These are phyloP conservation scores for Agaricus subrufescens DNA, from an alignment of 768 basidiomycete species.

Conservation along the genomic window DNA sequence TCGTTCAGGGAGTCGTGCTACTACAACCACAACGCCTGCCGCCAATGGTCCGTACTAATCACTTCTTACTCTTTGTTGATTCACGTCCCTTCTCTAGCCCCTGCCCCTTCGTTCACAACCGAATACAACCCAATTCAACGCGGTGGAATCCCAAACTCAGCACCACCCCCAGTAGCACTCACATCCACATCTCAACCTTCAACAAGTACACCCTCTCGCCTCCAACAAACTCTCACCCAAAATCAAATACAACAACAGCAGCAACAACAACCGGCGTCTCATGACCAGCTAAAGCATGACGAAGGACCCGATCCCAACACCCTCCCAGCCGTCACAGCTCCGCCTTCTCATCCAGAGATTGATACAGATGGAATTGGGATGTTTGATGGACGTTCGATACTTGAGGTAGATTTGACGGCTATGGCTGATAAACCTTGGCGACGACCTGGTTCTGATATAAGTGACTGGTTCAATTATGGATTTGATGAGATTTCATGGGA, in stretches of 20 bases:
- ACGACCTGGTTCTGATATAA: constrained; percentile 84
- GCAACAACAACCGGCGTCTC: neutral
- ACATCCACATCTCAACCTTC: neutral
- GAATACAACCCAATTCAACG: constrained; percentile 77
- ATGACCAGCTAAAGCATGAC: constrained; percentile 19
- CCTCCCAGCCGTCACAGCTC: constrained; percentile 64
- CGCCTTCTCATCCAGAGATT: constrained; percentile 76
- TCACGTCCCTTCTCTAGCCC: constrained; percentile 27
- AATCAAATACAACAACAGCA: constrained; percentile 12
- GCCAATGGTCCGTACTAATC: constrained; percentile 13
- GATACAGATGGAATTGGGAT: constrained; percentile 64
- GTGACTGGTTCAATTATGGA: constrained; percentile 99
- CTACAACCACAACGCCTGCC: constrained; percentile 11
- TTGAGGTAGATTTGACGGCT: constrained; percentile 76
- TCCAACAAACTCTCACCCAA: constrained; percentile 14
- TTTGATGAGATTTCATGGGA: constrained; percentile 98
- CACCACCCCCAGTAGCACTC: constrained; percentile 11
- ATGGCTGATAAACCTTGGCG: constrained; percentile 89
- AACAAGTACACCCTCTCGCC: constrained; percentile 2
- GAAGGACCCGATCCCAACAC: constrained; percentile 60
- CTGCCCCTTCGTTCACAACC: constrained; percentile 64
- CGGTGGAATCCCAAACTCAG: constrained; percentile 30
- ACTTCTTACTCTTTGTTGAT: neutral
- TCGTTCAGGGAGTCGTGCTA: constrained; percentile 10
- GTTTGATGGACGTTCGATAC: constrained; percentile 72